Evolutionary conservation across 805 yeast genomes (phyloP).

Genomic region (Lachancea meyersii): DNA sequence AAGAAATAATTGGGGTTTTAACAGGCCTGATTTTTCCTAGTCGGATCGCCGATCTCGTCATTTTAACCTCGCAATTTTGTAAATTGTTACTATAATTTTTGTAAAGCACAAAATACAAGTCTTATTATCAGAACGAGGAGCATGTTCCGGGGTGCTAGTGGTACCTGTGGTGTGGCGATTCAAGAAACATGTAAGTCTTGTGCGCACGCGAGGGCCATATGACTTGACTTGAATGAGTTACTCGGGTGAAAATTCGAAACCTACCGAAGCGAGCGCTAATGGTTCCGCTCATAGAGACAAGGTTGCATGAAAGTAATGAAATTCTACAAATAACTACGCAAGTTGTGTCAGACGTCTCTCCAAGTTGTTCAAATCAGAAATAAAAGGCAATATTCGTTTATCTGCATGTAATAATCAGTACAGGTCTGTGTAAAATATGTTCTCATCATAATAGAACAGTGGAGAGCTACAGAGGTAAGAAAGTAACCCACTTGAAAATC

Average conservation of each 20-base stretch:
- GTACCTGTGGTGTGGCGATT: not conserved
- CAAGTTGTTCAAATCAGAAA: slow-evolving; percentile 10
- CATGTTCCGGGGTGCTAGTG: not conserved
- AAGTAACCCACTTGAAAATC: not conserved
- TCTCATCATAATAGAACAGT: slow-evolving; percentile 27
- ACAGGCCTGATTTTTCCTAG: not conserved
- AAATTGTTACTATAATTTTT: slow-evolving; percentile 10
- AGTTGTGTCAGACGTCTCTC: no score
- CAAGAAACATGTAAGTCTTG: no score
- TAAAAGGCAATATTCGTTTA: slow-evolving; percentile 26
- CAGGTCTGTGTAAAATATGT: slow-evolving; percentile 36
- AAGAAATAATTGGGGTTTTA: slow-evolving; percentile 68
- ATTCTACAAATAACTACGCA: no score
- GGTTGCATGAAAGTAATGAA: no score
- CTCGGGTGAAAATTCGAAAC: no score
- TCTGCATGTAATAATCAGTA: slow-evolving; percentile 35
- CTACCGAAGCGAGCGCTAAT: no score
- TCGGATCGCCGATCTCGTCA: slow-evolving; percentile 5
- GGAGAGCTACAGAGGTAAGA: not conserved
- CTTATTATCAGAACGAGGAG: slow-evolving; percentile 4
- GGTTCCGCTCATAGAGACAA: no score
- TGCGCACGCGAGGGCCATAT: no score
- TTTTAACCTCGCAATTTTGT: slow-evolving; percentile 9
- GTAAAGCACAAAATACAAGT: slow-evolving; percentile 11
- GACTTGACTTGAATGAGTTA: no score